Base-by-base conservation (phyloP, 371 early-diverging fungal species). In the Caulochytrium protostelioides region DNA sequence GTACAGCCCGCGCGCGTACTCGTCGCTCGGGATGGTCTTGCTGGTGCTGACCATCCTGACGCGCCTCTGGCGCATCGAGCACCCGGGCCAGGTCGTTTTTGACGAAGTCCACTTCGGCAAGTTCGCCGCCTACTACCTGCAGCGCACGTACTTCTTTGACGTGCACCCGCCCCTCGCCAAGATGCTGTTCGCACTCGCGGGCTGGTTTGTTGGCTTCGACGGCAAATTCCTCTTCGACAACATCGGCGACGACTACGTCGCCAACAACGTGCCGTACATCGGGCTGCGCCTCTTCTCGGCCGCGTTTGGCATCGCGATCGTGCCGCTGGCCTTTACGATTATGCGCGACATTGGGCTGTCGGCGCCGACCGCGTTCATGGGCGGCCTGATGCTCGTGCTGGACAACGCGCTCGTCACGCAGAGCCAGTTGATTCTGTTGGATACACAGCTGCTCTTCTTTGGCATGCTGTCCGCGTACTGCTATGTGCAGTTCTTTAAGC, bases 91-190 rank as follows among this genome's bases (percentile, higher is more conserved):
- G 51, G 78, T 77, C 12, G 78, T 77, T 0, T 84, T 84, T 47
- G 94, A 94, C 57, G 99, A 99, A 57, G 98, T 95, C 6, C 99
- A 98, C 50, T 97, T 98, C 70, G 99, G 99, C 35, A 87, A 91
- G 52, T 97, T 92, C 57, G 84, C 90, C n/a, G 69, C 76, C 15
- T 79, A 82, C 49, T 99, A 99, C 49, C 57, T 98, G 21, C 67
- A 74, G 4, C 56, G 83, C 15, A 62, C 66, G 37, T 98, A 85
- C 63, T 97, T 78, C 58, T 97, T 98, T 59, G 99, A 99, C 51
- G 97, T 99, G 14, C 99, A 98, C 49, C 99, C 99, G 23, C 99
- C 99, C 3, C 65, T 98, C 26, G 99, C 97, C 16, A 97, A 97
- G 54, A 47, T 99, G 57, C 61, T 98, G 52, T 57, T 95, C 12